Base-by-base conservation (phyloP, 2,329 filamentous ascomycete genomes). In the Chaetothyriales sp. region DNA sequence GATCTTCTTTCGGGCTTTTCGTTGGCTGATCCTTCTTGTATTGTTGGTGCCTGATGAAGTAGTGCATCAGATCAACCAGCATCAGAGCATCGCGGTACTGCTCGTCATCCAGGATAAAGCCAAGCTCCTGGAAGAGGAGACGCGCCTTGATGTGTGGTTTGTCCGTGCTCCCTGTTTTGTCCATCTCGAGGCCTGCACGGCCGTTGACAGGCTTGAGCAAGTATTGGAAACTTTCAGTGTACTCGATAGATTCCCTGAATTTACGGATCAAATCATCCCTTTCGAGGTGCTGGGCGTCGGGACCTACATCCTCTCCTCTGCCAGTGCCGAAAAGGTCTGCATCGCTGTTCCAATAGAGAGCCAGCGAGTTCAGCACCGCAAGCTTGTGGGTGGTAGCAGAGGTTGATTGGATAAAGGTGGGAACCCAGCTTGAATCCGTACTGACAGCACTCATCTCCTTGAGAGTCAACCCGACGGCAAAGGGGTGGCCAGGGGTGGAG, bases 291-390 rank as follows among this genome's bases (percentile, higher is more conserved):
- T 86, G 77, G 9, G 77, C 73, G 28, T 73, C 70, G 43, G 72
- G 77, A 2, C 72, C 68, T 7, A 75, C 72, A 53, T 80, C 73
- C 2, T 79, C 78, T 57, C 92, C 86, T 58, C 84, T 82, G 6
- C 88, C 88, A 3, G 84, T 81, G 10, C 88, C 87, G 44, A 96
- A 74, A 3, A 98, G 75, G 22, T 83, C 75, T 1, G 88, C 80
- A 65, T 99, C 90, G 1, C 92, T 98, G 65, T 98, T 93, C 92
- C 93, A 99, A 68, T 99, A 99, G 8, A 96, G 78, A 2, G 92
- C 88, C 48, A 99, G 70, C 4, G 89, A 87, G 28, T 86, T 87
- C 15, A 99, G 75, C 2, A 84, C 93, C 5, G 89, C 92, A 45
- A 98, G 75, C 69, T 99, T 99, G 71, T 98, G 86, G 19, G 89